Conservation (phyloP, 1,284 basidiomycete genomes). For the Boletus smithii region DNA sequence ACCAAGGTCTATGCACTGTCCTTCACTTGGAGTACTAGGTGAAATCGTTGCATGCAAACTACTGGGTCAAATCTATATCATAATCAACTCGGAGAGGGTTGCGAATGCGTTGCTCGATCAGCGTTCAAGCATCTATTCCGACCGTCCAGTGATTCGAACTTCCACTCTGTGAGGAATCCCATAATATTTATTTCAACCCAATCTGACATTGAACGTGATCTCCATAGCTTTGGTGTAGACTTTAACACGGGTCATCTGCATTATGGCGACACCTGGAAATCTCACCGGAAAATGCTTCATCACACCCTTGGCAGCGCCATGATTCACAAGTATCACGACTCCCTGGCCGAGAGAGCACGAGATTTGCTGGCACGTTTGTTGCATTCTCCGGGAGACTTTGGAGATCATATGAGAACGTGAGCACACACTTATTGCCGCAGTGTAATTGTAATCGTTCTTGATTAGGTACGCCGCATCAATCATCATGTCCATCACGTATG, state of each 20-base stretch:
- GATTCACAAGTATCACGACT: slow-evolving; percentile 15
- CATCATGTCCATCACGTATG: slow-evolving; percentile 25
- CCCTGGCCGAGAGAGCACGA: slow-evolving; percentile 2
- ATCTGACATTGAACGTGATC: not conserved
- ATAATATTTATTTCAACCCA: not conserved
- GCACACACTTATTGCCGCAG: not conserved
- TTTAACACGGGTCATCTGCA: slow-evolving; percentile 22
- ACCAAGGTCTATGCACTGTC: not conserved
- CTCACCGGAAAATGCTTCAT: slow-evolving; percentile 21
- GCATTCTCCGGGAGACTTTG: slow-evolving; percentile 9
- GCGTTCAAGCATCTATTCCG: slow-evolving; percentile 23
- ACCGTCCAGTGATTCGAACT: slow-evolving; percentile 12
- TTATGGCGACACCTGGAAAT: slow-evolving; percentile 16
- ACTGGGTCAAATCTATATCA: slow-evolving; percentile 22
- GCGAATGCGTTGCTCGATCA: slow-evolving; percentile 24
- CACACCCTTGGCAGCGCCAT: slow-evolving; percentile 12
- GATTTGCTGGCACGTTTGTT: slow-evolving; percentile 14
- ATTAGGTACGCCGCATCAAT: slow-evolving; percentile 21
- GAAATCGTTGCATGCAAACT: slow-evolving; percentile 21
- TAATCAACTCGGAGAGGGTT: slow-evolving; percentile 24
- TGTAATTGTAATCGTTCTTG: not conserved
- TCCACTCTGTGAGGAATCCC: slow-evolving; percentile 11
- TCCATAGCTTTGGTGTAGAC: slow-evolving; percentile 19
- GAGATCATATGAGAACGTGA: slow-evolving; percentile 16
- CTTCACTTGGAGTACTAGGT: slow-evolving; percentile 11